A percentile compares a stretch with the other conserved stretches of the same genome.
phyloP scores from a whole-genome alignment of 495 filamentous ascomycete genomes.

The Elasticomyces elasticus region DNA sequence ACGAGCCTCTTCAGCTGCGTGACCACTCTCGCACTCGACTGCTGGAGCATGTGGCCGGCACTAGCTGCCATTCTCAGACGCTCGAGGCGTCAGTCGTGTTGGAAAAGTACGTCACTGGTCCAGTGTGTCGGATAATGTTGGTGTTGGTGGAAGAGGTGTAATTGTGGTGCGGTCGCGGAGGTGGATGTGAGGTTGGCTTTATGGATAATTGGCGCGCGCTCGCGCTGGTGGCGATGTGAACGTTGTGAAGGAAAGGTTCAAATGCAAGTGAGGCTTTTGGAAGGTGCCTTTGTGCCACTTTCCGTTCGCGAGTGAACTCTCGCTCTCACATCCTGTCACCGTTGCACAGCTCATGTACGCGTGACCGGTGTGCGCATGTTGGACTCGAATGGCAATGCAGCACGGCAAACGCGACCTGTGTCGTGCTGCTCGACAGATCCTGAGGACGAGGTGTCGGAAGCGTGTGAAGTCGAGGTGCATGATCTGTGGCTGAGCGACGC shows the following conservation, averaged over 20 bases:
- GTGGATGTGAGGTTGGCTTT: not conserved
- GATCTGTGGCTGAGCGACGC: constrained; percentile 11
- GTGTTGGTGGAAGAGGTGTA: not conserved
- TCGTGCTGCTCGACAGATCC: not conserved
- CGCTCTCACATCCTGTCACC: not conserved
- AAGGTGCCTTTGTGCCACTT: constrained; percentile 9
- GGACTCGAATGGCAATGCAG: not conserved
- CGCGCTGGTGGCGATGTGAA: not conserved
- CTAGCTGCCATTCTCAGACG: constrained; percentile 39
- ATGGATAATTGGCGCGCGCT: not conserved
- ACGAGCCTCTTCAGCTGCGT: constrained; percentile 49
- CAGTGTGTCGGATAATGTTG: not conserved
- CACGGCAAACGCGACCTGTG: not conserved
- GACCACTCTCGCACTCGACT: constrained; percentile 30
- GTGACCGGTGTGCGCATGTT: not conserved
- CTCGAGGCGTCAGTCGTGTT: not conserved
- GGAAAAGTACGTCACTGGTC: not conserved
- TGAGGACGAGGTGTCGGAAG: not conserved
- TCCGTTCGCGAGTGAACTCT: not conserved
- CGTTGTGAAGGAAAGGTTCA: not conserved
- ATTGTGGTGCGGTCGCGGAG: not conserved
- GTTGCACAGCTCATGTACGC: not conserved
- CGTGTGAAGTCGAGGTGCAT: constrained; percentile 6
- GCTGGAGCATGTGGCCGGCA: constrained; percentile 26
- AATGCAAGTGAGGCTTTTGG: constrained; percentile 6